Evolutionary conservation across 179 eudicot species (phyloP), one percentile per base, ranked within the genome.

Genomic region (Silene noctiflora): DNA sequence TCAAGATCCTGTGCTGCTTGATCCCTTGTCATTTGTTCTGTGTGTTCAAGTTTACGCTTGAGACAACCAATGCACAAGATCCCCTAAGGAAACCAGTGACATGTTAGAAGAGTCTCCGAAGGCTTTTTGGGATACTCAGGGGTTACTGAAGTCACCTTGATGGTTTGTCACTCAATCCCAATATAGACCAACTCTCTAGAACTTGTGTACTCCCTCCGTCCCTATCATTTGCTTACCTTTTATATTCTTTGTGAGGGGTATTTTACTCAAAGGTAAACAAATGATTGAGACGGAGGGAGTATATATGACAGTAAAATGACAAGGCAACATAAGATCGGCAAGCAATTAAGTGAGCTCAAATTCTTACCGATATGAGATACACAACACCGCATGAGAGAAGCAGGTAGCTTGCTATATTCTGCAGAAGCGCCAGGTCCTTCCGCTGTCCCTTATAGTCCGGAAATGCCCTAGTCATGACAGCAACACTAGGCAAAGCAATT

Each of bases 401-500:
- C 83, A 91, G 70, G 84, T 88, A 95, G 78, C 97, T 63, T 67
- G 98, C 82, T 72, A 95, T 79, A 81, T 87, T 88, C 79, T 89
- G 98, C 60, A 93, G 89, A 86, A 93, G 89, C 79, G 89, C 82
- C 76, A 95, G 81, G 77, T 80, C 90, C 71, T 78, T 72, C 75
- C 78, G 83, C 65, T 86, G 68, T 68, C 83, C 86, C 19, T 71
- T 22, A 71, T 84, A 81, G 77, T 87, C 96, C 58, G 91, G 95
- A 70, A 86, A 80, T 51, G 98, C 99, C 83, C 89, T 88, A 39
- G 99, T 95, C 97, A 93, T 95, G 73, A 95, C 97, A 71, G 97
- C 98, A 87, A 93, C 99, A 87, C 99, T 95, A 82, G 27, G 79
- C 69, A 66, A 78, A 81, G 66, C 67, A 75, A 70, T 46, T 76